Percentiles rank a stretch among this genome's conserved stretches.
Evolutionary conservation across 805 yeast species (phyloP).

Genomic region (Ogataea degrootiae): DNA sequence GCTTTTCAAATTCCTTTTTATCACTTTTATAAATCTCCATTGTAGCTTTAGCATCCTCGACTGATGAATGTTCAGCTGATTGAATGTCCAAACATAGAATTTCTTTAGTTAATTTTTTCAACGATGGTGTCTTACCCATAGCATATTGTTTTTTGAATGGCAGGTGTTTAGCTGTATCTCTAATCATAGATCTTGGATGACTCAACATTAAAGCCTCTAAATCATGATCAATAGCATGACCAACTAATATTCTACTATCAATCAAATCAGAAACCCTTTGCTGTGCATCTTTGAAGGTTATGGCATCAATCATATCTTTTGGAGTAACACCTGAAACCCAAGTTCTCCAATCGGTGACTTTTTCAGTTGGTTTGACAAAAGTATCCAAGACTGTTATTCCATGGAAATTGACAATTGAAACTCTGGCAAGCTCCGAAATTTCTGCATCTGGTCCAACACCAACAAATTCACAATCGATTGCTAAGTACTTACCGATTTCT

Average conservation of each 20-base stretch:
- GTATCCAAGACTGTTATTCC: conserved; percentile 70
- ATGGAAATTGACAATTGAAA: conserved; percentile 78
- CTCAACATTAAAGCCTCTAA: conserved; percentile 59
- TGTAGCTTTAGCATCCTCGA: conserved; percentile 86
- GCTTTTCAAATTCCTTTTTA: conserved; percentile 56
- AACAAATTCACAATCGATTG: conserved; percentile 93
- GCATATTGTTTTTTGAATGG: conserved; percentile 55
- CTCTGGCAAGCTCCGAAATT: conserved; percentile 75
- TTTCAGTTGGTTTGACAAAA: conserved; percentile 70
- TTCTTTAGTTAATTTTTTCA: conserved; percentile 59
- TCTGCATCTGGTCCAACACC: conserved; percentile 77
- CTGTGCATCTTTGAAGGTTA: conserved; percentile 65
- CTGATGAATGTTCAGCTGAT: conserved; percentile 73
- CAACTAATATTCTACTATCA: conserved; percentile 59
- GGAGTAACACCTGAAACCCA: conserved; percentile 87
- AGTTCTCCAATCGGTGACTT: conserved; percentile 87
- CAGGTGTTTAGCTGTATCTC: conserved; percentile 69
- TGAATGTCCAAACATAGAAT: conserved; percentile 62
- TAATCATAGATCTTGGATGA: conserved; percentile 56
- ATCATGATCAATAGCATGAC: conserved; percentile 84
- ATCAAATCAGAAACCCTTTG: conserved; percentile 47
- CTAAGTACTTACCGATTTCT: conserved; percentile 65
- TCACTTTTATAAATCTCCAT: conserved; percentile 71
- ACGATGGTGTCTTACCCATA: conserved; percentile 66
- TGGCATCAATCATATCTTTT: conserved; percentile 60